Conservation (phyloP, 257 asterid genomes). For the Craterostigma plantagineum region DNA sequence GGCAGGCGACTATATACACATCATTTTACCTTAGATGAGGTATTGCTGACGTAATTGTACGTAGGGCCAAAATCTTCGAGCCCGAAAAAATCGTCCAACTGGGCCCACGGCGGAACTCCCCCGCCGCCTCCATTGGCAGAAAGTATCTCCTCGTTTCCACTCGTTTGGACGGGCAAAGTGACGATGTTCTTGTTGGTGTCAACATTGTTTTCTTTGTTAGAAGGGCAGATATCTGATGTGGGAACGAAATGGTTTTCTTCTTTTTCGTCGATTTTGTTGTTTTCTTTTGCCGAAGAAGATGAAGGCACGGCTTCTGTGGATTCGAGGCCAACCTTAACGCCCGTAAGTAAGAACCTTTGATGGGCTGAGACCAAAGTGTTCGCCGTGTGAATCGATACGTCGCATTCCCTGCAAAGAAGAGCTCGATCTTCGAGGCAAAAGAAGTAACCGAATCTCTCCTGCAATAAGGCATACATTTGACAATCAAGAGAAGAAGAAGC, state of each 20-base stretch:
- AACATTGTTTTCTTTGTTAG: constrained; percentile 14
- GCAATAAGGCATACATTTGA: too few relatives aligned
- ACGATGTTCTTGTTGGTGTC: constrained; percentile 19
- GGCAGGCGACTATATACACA: constrained; percentile 1
- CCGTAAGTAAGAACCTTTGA: constrained; percentile 79
- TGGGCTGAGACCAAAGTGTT: constrained; percentile 59
- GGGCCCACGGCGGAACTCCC: constrained; percentile 57
- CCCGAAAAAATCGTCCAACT: constrained; percentile 58
- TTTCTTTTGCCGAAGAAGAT: constrained; percentile 21
- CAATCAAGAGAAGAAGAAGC: too few relatives aligned
- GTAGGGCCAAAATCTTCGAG: constrained; percentile 34
- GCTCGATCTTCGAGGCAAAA: constrained; percentile 95
- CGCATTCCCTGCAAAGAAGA: constrained; percentile 77
- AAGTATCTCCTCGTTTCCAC: constrained; percentile 15
- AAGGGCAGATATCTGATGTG: constrained; percentile 15
- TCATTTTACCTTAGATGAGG: constrained; percentile 67
- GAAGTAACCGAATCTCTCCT: constrained; percentile 82
- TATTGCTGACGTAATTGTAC: constrained; percentile 30
- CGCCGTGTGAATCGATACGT: constrained; percentile 52
- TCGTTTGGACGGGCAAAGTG: constrained; percentile 18
- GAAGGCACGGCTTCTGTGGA: constrained; percentile 32
- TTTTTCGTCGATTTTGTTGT: constrained; percentile 9
- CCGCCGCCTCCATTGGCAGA: constrained; percentile 50
- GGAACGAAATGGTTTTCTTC: constrained; percentile 6
- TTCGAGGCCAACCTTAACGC: constrained; percentile 79